Percentiles rank a stretch among this genome's conserved stretches.
Conservation (phyloP, 345 rosid species). For the Psidium friedrichsthalianum region DNA sequence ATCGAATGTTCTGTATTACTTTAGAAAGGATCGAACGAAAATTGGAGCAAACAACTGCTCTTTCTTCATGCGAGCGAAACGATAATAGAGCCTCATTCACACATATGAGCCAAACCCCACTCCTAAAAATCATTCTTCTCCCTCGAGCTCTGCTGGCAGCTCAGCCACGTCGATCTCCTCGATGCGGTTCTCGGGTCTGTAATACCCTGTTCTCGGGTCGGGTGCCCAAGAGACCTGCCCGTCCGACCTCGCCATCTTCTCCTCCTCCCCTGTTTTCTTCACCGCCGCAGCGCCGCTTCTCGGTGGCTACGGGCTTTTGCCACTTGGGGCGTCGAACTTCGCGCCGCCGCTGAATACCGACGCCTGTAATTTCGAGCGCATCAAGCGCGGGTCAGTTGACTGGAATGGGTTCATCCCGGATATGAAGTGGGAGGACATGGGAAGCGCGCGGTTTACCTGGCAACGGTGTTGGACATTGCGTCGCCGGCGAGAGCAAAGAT, state of each 20-base stretch:
- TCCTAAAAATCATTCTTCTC: constrained; percentile 13
- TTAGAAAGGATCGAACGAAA: background rate
- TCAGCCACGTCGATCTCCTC: constrained; percentile 60
- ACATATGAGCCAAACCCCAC: background rate
- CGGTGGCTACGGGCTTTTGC: background rate
- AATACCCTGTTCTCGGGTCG: constrained; percentile 71
- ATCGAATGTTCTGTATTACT: background rate
- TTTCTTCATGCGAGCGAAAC: background rate
- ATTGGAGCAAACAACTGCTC: background rate
- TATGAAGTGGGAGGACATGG: background rate
- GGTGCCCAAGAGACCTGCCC: constrained; percentile 38
- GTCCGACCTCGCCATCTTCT: background rate
- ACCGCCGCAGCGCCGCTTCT: background rate
- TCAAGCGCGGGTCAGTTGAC: background rate
- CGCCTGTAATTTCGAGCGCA: background rate
- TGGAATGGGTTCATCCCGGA: background rate
- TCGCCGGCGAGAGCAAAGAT: background rate
- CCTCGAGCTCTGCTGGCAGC: constrained; percentile 44
- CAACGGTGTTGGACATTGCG: background rate
- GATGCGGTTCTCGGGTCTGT: constrained; percentile 57
- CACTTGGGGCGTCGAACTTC: background rate
- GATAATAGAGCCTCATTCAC: background rate
- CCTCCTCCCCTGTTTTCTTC: background rate
- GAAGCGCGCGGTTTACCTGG: background rate
- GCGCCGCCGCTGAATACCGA: background rate